Evolutionary conservation across 2,329 filamentous ascomycete species (phyloP).

Genomic region (Thielaviopsis musarum): DNA sequence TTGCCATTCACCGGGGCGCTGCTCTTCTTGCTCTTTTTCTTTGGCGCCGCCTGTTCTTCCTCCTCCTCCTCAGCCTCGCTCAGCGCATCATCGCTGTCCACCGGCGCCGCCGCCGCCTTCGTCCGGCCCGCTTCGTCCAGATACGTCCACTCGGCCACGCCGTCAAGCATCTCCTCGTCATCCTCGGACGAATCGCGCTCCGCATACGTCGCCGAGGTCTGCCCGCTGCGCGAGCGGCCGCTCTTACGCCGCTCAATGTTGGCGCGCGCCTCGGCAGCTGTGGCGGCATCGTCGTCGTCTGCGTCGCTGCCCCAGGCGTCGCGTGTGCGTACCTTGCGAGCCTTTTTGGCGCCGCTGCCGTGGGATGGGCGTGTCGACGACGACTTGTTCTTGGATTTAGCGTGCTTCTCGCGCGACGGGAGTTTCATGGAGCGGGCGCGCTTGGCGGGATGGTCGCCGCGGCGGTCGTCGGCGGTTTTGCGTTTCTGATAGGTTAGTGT

Average conservation of each 20-base stretch:
- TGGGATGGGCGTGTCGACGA: neutral
- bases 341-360: conserved; percentile 3
- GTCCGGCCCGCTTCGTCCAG: conserved; percentile 18
- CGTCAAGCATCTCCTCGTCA: conserved; percentile 44
- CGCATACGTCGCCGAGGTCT: conserved; percentile 30
- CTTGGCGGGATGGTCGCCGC: conserved; percentile 25
- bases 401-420: conserved; percentile 14
- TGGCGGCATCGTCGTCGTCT: conserved; percentile 13
- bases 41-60: conserved; percentile 9
- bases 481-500: conserved; percentile 31
- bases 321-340: conserved; percentile 4
- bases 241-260: conserved; percentile 37
- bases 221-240: conserved; percentile 27
- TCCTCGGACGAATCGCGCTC: conserved; percentile 42
- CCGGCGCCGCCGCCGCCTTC: conserved; percentile 12
- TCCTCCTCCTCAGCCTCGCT: conserved; percentile 13
- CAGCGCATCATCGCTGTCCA: conserved; percentile 13
- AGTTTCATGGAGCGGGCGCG: conserved; percentile 16
- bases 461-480: conserved; percentile 34
- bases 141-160: conserved; percentile 43
- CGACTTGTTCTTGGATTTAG: conserved; percentile 18
- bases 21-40: neutral
- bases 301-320: conserved; percentile 10
- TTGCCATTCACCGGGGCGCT: neutral
- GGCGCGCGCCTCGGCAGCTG: conserved; percentile 12